Evolutionary conservation across 352 stramenopile species (phyloP).

Genomic region (Pythium dissimile): DNA sequence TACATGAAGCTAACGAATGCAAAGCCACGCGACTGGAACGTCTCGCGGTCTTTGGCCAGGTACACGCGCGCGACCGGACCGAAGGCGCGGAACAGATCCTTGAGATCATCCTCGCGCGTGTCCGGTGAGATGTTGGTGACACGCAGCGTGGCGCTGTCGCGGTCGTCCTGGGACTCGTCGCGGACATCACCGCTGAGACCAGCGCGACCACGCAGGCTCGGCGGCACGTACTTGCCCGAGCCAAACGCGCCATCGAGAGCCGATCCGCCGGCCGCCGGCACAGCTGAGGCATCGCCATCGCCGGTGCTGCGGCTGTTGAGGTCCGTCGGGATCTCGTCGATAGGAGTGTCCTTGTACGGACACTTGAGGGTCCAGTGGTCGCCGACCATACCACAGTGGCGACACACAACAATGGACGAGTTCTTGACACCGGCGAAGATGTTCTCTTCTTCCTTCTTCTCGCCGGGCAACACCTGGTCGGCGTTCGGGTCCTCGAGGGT

Average conservation of each 20-base stretch:
- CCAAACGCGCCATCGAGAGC: conserved; percentile 69
- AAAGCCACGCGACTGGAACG: conserved; percentile 96
- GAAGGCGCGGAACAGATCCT: conserved; percentile 98
- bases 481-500: conserved; percentile 81
- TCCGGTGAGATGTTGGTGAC: conserved; percentile 99
- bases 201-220: conserved; percentile 66
- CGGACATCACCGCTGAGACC: conserved; percentile 31
- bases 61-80: conserved; percentile 97
- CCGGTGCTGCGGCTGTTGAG: conserved; percentile 45
- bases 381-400: conserved; percentile 88
- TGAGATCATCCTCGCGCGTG: conserved; percentile 97
- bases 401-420: conserved; percentile 87
- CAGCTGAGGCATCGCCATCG: conserved; percentile 27
- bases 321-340: conserved; percentile 73
- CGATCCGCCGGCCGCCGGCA: conserved; percentile 36
- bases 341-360: conserved; percentile 87
- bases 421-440: conserved; percentile 86
- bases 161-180: conserved; percentile 48
- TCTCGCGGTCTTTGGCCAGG: conserved; percentile 98
- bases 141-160: conserved; percentile 92
- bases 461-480: conserved; percentile 79
- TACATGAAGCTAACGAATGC: conserved; percentile 98
- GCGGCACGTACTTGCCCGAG: conserved; percentile 85
- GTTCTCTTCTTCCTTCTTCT: conserved; percentile 89
- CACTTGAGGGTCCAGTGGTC: conserved; percentile 91